These are phyloP conservation scores for Aspergillus ruber DNA, from an alignment of 2,329 filamentous ascomycete genomes.

Conservation along the genomic window DNA sequence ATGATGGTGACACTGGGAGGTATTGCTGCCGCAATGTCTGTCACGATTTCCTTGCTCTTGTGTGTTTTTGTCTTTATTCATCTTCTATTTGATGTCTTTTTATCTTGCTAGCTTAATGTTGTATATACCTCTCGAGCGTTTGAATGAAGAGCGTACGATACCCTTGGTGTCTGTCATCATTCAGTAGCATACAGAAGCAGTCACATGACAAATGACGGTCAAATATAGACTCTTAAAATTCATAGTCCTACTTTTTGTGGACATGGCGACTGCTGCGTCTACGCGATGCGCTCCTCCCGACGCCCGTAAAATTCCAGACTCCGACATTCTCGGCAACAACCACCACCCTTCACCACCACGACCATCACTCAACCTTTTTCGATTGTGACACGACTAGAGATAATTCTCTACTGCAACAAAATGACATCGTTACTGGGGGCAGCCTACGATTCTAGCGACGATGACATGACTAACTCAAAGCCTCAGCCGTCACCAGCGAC, in stretches of 20 bases:
- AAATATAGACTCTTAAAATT: too few species aligned
- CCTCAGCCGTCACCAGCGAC: slow-evolving; percentile 24
- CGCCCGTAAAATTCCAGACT: slow-evolving; percentile 28
- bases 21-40: slow-evolving; percentile 10
- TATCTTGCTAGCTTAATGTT: slow-evolving; percentile 20
- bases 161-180: slow-evolving; percentile 7
- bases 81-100: slow-evolving; percentile 18
- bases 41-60: slow-evolving; percentile 5
- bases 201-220: not conserved
- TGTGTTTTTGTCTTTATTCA: slow-evolving; percentile 10
- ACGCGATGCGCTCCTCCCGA: slow-evolving; percentile 17
- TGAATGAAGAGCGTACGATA: slow-evolving; percentile 36
- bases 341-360: slow-evolving; percentile 9
- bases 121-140: slow-evolving; percentile 34
- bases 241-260: not conserved
- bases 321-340: slow-evolving; percentile 2
- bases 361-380: slow-evolving; percentile 4
- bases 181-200: not conserved
- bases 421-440: slow-evolving; percentile 42
- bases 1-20: slow-evolving; percentile 1
- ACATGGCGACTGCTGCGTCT: slow-evolving; percentile 4
- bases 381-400: slow-evolving; percentile 4
- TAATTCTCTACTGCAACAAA: slow-evolving; percentile 5
- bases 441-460: slow-evolving; percentile 45
- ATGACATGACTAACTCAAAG: slow-evolving; percentile 29